These are phyloP conservation scores for Beauveria caledonica DNA, from an alignment of 2,329 filamentous ascomycete species.

Conservation along the genomic window DNA sequence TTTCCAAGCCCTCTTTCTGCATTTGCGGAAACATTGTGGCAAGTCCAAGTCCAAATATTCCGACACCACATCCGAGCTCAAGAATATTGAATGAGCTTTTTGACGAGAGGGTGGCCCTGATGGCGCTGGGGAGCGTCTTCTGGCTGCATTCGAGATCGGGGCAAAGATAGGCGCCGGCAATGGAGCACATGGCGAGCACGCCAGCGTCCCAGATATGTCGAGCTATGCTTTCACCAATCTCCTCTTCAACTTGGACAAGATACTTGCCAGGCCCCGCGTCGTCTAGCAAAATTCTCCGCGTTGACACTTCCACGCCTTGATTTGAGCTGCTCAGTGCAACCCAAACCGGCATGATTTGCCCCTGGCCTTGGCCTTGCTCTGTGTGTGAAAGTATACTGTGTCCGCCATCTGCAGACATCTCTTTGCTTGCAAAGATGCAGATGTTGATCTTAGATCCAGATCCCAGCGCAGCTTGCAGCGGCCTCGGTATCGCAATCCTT, in stretches of 20 bases:
- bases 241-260: constrained; percentile 41
- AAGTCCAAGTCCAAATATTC: constrained; percentile 45
- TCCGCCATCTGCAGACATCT: constrained; percentile 20
- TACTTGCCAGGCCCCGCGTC: constrained; percentile 16
- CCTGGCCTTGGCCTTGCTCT: constrained; percentile 16
- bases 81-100: constrained; percentile 33
- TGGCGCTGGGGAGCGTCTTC: constrained; percentile 21
- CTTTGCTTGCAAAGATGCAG: constrained; percentile 21
- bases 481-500: constrained; percentile 20
- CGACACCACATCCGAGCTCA: constrained; percentile 50
- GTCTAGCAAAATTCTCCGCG: constrained; percentile 23
- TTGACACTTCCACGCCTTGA: constrained; percentile 19
- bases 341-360: constrained; percentile 38
- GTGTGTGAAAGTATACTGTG: constrained; percentile 18
- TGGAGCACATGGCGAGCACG: constrained; percentile 32
- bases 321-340: constrained; percentile 23
- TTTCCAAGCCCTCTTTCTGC: constrained; percentile 12
- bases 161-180: constrained; percentile 22
- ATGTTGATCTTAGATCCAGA: constrained; percentile 20
- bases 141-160: constrained; percentile 20
- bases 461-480: constrained; percentile 20
- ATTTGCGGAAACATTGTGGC: constrained; percentile 26
- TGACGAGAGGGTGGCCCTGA: constrained; percentile 23
- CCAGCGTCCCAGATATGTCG: constrained; percentile 53
- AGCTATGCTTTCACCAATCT: constrained; percentile 52